A percentile compares a stretch with the other conserved stretches of the same genome.
Conservation (phyloP, 2,329 filamentous ascomycete species). For the Ophiosphaerella narmari region DNA sequence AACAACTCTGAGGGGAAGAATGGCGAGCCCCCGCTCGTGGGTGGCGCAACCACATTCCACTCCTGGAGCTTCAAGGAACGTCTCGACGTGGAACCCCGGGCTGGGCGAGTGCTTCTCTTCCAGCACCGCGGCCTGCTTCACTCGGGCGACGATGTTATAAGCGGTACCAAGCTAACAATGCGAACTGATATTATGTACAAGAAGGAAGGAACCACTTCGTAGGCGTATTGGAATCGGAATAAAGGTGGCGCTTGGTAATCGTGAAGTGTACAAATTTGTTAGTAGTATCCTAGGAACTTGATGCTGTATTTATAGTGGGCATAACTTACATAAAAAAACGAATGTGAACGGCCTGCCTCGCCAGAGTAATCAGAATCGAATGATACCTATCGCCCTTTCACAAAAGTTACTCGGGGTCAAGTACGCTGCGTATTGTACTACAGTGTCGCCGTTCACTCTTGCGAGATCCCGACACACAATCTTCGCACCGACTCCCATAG, state of each 20-base stretch:
- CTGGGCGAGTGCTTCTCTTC: slow-evolving; percentile 60
- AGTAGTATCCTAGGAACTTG: slow-evolving; percentile 48
- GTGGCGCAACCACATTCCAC: slow-evolving; percentile 61
- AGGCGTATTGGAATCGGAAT: neutral
- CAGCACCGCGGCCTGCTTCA: slow-evolving; percentile 60
- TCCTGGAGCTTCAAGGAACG: slow-evolving; percentile 35
- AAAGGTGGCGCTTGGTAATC: neutral
- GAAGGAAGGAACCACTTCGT: slow-evolving; percentile 26
- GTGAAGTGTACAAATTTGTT: slow-evolving; percentile 20
- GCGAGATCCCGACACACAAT: slow-evolving; percentile 71
- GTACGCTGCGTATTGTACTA: slow-evolving; percentile 95
- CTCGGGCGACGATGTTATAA: slow-evolving; percentile 59
- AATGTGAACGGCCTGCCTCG: slow-evolving; percentile 73
- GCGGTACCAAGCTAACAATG: slow-evolving; percentile 60
- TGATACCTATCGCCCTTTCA: slow-evolving; percentile 61
- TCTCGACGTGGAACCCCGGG: slow-evolving; percentile 55
- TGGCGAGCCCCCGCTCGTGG: slow-evolving; percentile 47
- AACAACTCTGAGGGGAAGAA: slow-evolving; percentile 48
- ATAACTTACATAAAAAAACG: slow-evolving; percentile 56
- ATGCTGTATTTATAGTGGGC: neutral
- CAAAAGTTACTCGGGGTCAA: slow-evolving; percentile 49
- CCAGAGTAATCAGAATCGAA: slow-evolving; percentile 95
- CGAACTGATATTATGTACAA: slow-evolving; percentile 62
- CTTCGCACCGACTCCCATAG: slow-evolving; percentile 95
- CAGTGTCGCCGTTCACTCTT: slow-evolving; percentile 66